Percentiles rank a stretch among this genome's conserved stretches.
Conservation (phyloP, 1,284 basidiomycete genomes). For the Cronartium quercuum region DNA sequence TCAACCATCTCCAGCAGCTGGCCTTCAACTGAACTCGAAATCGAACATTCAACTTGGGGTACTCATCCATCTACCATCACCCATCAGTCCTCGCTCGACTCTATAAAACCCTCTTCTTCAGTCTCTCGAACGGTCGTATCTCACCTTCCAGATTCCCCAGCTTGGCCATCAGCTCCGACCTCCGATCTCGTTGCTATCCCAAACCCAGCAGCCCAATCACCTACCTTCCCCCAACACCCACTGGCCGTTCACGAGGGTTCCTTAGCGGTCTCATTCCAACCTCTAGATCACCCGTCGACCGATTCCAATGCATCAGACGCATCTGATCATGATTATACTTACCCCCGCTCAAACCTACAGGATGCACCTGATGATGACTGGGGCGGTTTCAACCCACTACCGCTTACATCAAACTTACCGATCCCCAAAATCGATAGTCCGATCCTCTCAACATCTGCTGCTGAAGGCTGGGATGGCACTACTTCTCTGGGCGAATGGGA, state of each 20-base stretch:
- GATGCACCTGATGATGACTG: slow-evolving; percentile 5
- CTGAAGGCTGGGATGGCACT: slow-evolving; percentile 23
- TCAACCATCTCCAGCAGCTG: not conserved
- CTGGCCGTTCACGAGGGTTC: not conserved
- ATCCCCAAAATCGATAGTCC: slow-evolving; percentile 5
- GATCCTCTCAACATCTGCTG: not conserved
- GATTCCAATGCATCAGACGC: not conserved
- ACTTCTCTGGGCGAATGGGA: slow-evolving; percentile 24
- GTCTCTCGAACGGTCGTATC: not conserved
- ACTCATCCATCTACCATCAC: not conserved
- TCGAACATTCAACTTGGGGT: not conserved
- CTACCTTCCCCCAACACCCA: not conserved
- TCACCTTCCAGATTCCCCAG: not conserved
- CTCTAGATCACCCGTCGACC: slow-evolving; percentile 1
- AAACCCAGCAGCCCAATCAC: not conserved
- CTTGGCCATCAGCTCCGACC: slow-evolving; percentile 7
- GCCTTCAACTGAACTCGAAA: slow-evolving; percentile 6
- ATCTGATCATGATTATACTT: not conserved
- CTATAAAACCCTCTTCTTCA: not conserved
- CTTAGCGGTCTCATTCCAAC: not conserved
- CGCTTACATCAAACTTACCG: not conserved
- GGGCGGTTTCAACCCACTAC: slow-evolving; percentile 14
- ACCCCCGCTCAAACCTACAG: not conserved
- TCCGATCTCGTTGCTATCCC: not conserved
- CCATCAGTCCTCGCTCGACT: not conserved